Conservation (phyloP, 2,329 filamentous ascomycete genomes). For the Plectosphaerella cucumerina region DNA sequence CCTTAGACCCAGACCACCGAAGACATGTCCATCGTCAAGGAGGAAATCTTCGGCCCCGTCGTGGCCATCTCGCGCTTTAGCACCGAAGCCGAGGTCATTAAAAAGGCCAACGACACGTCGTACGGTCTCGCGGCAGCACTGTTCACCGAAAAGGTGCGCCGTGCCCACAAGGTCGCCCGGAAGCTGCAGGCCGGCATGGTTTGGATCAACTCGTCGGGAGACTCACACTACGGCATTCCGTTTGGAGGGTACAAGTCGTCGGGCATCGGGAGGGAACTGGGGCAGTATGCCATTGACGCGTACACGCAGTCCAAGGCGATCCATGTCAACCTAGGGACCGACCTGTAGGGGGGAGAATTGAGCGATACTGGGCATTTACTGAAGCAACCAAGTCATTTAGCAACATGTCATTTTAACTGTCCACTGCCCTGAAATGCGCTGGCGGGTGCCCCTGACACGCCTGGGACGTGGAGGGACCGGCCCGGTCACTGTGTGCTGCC, state of each 20-base stretch:
- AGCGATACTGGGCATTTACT: too few species aligned
- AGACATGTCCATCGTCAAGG: constrained; percentile 21
- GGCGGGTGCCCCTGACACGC: too few species aligned
- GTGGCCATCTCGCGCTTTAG: constrained; percentile 20
- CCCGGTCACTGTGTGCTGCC: too few species aligned
- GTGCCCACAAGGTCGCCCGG: constrained; percentile 32
- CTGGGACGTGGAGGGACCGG: too few species aligned
- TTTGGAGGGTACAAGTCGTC: constrained; percentile 18
- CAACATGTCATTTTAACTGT: too few species aligned
- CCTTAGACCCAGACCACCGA: constrained; percentile 9
- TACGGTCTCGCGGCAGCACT: constrained; percentile 52
- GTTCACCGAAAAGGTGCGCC: constrained; percentile 48
- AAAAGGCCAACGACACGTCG: constrained; percentile 33
- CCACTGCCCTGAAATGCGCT: too few species aligned
- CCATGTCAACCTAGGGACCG: neutral
- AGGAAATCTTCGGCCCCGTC: constrained; percentile 25
- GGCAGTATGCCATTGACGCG: constrained; percentile 1
- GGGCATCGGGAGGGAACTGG: constrained; percentile 5
- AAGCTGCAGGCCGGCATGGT: constrained; percentile 49
- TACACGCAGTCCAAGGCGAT: constrained; percentile 2
- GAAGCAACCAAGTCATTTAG: too few species aligned
- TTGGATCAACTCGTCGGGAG: constrained; percentile 27
- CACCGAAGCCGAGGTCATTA: constrained; percentile 17
- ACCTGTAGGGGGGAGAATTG: neutral
- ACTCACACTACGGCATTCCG: constrained; percentile 18